Base-by-base conservation (phyloP, 1,139 yeast genomes). In the Saccharomyces hybrid region DNA sequence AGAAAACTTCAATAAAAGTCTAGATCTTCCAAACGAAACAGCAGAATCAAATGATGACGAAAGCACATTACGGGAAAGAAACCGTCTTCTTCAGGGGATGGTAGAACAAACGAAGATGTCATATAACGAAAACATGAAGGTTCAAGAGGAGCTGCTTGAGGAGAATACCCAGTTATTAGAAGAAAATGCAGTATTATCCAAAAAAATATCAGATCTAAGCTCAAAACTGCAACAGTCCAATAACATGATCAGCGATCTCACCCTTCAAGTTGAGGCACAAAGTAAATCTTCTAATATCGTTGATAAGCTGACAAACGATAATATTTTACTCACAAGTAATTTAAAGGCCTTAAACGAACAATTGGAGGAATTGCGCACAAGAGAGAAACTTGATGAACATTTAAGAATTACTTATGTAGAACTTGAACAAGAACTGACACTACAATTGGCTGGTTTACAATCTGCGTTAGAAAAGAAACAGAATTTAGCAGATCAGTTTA, bases 321-420 rank as follows among this genome's bases (percentile, higher is more conserved):
- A 64, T 59, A 1, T 75, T 80, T 0, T 72, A 85, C 1, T 74
- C 74, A 4, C 90, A 87, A 16, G 26, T 38, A 9, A 19, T 16
- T 16, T 38, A 4, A 38, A 38, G 11, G 21, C 24, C 9, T 16
- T 38, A 11, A 38, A 38, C 7, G 11, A 2, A 9, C 24, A 38
- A n/a, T 16, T 38, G 12, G 26, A 38, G 57, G 72, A 85, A 44
- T 83, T 79, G 52, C 83, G 83, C n/a, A 24, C 24, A 54, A 67
- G 86, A 24, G 82, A 79, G 57, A 81, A 78, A 48, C 69, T 87
- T 16, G 85, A 83, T 56, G 79, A 75, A 54, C 84, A 84, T 58
- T 71, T 88, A n/a, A 93, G 86, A 57, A 78, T 75, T 12, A 75
- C 74, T 51, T 87, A 82, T 58, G 57, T 68, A 0, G 77, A 75